phyloP scores from a whole-genome alignment of 2,329 filamentous ascomycete genomes.

The Blumeriella jaapii region DNA sequence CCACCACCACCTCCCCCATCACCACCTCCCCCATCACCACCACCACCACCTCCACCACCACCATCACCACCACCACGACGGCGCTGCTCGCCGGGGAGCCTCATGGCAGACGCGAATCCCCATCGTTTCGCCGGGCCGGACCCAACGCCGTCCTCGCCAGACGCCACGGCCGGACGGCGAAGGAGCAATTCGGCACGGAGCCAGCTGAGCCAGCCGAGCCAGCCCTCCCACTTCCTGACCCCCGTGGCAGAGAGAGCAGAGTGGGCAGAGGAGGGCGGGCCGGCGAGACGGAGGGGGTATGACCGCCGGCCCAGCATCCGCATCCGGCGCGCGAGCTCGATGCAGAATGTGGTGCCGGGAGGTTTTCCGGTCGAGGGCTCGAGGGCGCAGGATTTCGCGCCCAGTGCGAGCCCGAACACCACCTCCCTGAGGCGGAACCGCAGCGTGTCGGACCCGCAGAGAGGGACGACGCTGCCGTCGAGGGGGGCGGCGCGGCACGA shows the following conservation, averaged over 20 bases:
- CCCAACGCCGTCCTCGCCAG: conserved; percentile 3
- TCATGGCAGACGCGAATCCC: background rate
- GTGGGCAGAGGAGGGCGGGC: background rate
- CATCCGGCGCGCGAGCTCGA: conserved; percentile 12
- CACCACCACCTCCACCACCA: no score
- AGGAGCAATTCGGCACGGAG: conserved; percentile 5
- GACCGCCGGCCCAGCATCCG: conserved; percentile 18
- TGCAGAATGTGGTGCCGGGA: background rate
- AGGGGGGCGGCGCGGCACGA: conserved; percentile 1
- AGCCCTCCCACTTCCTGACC: no score
- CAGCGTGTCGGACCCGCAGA: conserved; percentile 15
- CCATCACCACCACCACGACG: no score
- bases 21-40: no score
- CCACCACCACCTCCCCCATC: no score
- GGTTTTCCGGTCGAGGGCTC: background rate
- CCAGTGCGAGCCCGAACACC: background rate
- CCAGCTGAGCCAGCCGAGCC: conserved; percentile 3
- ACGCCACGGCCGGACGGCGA: conserved; percentile 1
- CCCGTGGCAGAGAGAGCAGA: background rate
- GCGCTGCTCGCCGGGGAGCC: no score
- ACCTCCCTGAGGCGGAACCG: conserved; percentile 10
- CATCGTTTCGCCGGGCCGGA: conserved; percentile 8
- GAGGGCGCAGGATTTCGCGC: background rate
- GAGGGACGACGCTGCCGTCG: conserved; percentile 1
- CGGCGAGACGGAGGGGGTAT: conserved; percentile 2